Evolutionary conservation across 1,284 basidiomycete genomes (phyloP).

Genomic region (Ceratobasidium papillatum): DNA sequence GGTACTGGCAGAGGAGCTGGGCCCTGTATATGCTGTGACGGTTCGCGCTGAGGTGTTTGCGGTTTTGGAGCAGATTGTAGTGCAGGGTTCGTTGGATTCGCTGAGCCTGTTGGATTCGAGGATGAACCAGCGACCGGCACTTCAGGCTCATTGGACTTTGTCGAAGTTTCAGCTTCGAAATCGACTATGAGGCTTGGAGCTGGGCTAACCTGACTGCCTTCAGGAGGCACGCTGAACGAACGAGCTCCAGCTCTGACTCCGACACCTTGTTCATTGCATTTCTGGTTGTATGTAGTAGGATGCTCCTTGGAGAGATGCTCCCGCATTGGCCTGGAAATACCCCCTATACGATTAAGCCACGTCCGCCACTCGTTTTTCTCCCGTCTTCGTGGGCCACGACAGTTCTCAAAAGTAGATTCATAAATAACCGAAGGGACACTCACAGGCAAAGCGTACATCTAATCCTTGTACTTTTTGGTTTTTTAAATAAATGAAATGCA

Average conservation of each 20-base stretch:
- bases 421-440: background rate
- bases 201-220: background rate
- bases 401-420: background rate
- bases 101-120: too few relatives aligned
- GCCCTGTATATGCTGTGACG: background rate
- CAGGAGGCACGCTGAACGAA: constrained; percentile 14
- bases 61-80: background rate
- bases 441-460: constrained; percentile 33
- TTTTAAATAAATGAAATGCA: background rate
- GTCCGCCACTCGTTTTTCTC: constrained; percentile 36
- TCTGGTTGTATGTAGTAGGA: constrained; percentile 2
- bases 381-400: background rate
- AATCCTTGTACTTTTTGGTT: constrained; percentile 22
- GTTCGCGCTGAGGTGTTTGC: constrained; percentile 3
- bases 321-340: constrained; percentile 10
- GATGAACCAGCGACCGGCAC: background rate
- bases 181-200: background rate
- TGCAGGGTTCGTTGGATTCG: background rate
- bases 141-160: background rate
- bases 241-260: constrained; percentile 7
- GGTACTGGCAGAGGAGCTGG: background rate
- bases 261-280: constrained; percentile 18
- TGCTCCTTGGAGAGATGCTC: constrained; percentile 20
- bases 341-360: constrained; percentile 21
- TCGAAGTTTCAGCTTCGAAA: background rate